These are phyloP conservation scores for Cryptosporidium sp. DNA, from an alignment of 169 alveolate genomes.

Conservation along the genomic window DNA sequence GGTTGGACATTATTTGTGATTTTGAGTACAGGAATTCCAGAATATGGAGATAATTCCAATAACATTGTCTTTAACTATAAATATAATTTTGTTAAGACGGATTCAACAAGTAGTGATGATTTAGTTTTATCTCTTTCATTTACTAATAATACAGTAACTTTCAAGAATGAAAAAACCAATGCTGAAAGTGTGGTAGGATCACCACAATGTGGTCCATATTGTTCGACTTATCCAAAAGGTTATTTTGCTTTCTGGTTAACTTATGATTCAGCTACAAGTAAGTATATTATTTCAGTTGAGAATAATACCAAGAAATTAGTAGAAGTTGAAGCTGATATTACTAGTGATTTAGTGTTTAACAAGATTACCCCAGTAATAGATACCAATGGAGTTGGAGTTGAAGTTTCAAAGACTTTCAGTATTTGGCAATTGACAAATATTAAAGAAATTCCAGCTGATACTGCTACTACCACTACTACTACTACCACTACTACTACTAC, in stretches of 20 bases:
- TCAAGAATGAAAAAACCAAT: background rate
- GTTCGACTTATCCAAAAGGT: slow-evolving; percentile 72
- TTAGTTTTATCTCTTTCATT: background rate
- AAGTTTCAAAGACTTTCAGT: background rate
- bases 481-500: background rate
- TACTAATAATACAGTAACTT: background rate
- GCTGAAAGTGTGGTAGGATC: background rate
- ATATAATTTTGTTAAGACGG: background rate
- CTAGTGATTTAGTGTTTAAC: no score
- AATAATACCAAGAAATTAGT: slow-evolving; percentile 36
- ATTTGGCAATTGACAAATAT: background rate
- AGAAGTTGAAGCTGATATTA: background rate
- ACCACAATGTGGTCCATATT: slow-evolving; percentile 75
- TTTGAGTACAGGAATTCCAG: slow-evolving; percentile 6
- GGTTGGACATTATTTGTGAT: slow-evolving; percentile 8
- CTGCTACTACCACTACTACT: slow-evolving; percentile 1
- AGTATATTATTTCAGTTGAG: slow-evolving; percentile 42
- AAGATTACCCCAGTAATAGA: no score
- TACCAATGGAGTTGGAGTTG: background rate
- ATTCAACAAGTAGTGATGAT: background rate
- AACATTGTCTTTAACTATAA: background rate
- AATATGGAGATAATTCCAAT: background rate
- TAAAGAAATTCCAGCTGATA: background rate
- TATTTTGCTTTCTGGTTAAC: slow-evolving; percentile 64
- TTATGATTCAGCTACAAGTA: slow-evolving; percentile 21